These are phyloP conservation scores for Colletotrichum abscissum DNA, from an alignment of 2,329 filamentous ascomycete species.

Conservation along the genomic window DNA sequence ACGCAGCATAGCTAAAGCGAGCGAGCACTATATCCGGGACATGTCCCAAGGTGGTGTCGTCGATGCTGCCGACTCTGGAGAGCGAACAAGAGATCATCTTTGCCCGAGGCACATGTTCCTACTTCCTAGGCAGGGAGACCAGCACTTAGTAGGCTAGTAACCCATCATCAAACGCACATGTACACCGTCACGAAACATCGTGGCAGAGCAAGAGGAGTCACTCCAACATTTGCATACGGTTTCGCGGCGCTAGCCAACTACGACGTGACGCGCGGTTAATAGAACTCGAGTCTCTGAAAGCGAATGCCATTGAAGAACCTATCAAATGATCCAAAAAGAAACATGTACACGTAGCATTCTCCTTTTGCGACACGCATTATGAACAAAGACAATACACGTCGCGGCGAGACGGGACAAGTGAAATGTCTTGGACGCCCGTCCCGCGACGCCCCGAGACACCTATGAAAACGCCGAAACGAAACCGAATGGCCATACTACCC, in stretches of 20 bases:
- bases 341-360: neutral
- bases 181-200: neutral
- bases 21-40: neutral
- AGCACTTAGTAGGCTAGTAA: neutral
- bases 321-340: neutral
- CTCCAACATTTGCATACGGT: neutral
- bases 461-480: neutral
- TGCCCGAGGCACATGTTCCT: neutral
- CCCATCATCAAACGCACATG: neutral
- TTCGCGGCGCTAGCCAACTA: neutral
- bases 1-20: neutral
- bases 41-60: neutral
- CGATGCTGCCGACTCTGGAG: neutral
- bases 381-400: neutral
- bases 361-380: neutral
- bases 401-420: neutral
- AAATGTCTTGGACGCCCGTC: conserved; percentile 6
- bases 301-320: neutral
- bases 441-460: conserved; percentile 3
- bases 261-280: neutral
- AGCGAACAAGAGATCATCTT: rapidly evolving
- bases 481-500: neutral
- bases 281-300: neutral
- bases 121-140: neutral
- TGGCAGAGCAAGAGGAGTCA: neutral